These are phyloP conservation scores for Neoboletus brunneissimus DNA, from an alignment of 768 basidiomycete genomes.

Conservation along the genomic window DNA sequence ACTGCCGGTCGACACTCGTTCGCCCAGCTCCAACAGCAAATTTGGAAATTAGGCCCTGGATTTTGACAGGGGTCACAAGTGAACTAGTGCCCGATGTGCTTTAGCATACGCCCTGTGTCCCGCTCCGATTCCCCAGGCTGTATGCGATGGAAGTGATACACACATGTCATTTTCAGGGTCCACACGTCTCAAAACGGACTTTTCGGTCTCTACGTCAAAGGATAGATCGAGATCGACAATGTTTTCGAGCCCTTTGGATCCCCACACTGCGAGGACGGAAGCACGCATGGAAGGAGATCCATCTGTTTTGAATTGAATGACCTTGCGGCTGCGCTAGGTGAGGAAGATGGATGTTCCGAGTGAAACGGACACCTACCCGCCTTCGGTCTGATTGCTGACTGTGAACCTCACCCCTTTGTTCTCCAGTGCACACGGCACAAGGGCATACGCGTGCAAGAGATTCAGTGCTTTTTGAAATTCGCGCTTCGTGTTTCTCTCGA, in stretches of 20 bases:
- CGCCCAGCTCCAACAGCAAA: no score
- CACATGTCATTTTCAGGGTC: constrained; percentile 21
- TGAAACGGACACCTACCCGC: constrained; percentile 53
- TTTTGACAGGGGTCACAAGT: constrained; percentile 42
- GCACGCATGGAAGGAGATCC: constrained; percentile 60
- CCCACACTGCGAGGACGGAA: constrained; percentile 78
- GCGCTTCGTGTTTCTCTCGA: constrained; percentile 83
- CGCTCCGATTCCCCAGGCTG: not conserved
- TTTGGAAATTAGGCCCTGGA: constrained; percentile 82
- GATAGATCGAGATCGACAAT: constrained; percentile 69
- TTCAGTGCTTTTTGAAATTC: constrained; percentile 86
- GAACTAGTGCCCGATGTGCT: constrained; percentile 11
- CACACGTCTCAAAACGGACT: constrained; percentile 25
- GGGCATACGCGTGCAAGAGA: constrained; percentile 82
- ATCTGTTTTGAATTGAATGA: constrained; percentile 68
- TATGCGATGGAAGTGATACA: constrained; percentile 4
- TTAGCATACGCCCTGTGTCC: not conserved
- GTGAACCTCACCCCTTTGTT: constrained; percentile 66
- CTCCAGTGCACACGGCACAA: constrained; percentile 68
- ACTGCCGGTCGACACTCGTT: constrained; percentile 81
- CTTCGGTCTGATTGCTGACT: constrained; percentile 64
- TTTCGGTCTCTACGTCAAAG: constrained; percentile 70
- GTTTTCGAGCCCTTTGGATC: constrained; percentile 72
- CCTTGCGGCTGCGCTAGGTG: constrained; percentile 47
- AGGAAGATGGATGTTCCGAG: not conserved